Conservation (phyloP, 768 basidiomycete genomes). For the Pleurotus tuoliensis region DNA sequence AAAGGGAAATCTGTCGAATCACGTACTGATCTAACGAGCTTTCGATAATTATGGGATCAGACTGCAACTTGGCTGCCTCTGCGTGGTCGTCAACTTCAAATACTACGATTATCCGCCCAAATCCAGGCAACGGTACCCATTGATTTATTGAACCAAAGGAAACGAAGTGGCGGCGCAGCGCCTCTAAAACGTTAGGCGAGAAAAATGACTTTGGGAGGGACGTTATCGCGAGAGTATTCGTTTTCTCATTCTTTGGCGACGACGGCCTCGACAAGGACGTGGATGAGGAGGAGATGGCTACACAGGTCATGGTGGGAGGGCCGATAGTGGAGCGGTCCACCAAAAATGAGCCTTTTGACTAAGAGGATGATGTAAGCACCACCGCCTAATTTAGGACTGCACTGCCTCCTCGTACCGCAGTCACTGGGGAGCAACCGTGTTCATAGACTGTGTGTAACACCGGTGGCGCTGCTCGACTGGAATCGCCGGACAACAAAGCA, state of each 20-base stretch:
- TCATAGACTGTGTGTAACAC: background rate
- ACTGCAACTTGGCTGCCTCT: conserved; percentile 59
- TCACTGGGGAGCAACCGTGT: too few relatives aligned
- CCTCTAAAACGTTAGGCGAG: conserved; percentile 58
- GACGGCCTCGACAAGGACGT: conserved; percentile 11
- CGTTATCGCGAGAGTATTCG: conserved; percentile 86
- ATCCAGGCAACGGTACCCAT: conserved; percentile 85
- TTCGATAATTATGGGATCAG: conserved; percentile 62
- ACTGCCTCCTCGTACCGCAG: too few relatives aligned
- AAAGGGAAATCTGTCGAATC: conserved; percentile 9
- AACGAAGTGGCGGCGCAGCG: conserved; percentile 69
- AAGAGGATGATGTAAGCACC: background rate
- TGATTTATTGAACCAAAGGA: conserved; percentile 79
- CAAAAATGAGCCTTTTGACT: background rate
- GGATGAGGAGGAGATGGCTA: conserved; percentile 15
- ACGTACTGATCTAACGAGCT: conserved; percentile 49
- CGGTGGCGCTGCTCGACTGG: conserved; percentile 2
- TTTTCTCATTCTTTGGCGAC: conserved; percentile 27
- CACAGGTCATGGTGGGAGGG: conserved; percentile 10
- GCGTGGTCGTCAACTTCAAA: conserved; percentile 63
- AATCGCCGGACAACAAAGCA: background rate
- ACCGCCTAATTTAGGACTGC: background rate
- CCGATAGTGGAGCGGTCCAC: background rate
- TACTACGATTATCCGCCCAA: conserved; percentile 80
- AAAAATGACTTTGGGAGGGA: conserved; percentile 77